phyloP scores from a whole-genome alignment of 345 rosid genomes.

The Eucalyptus fibrosa region DNA sequence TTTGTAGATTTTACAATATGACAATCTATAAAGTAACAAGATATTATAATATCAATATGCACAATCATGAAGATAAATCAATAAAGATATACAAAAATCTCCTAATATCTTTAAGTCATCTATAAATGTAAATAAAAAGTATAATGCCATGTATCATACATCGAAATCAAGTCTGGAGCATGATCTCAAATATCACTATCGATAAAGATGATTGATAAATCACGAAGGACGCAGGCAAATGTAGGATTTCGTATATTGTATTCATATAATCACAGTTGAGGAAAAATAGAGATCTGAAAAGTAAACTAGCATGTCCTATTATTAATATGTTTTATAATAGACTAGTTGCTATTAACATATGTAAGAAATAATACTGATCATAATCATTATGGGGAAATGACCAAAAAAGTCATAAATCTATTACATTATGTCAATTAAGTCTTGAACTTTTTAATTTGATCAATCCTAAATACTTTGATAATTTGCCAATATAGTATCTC shows the following conservation, averaged over 20 bases:
- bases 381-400: not conserved
- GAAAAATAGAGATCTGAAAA: too few relatives aligned
- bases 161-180: fast-evolving
- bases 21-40: not conserved
- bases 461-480: too few relatives aligned
- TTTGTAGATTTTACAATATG: not conserved
- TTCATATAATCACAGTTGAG: not conserved
- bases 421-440: too few relatives aligned
- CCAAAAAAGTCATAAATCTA: fast-evolving
- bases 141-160: not conserved
- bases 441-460: too few relatives aligned
- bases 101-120: not conserved
- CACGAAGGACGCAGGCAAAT: not conserved
- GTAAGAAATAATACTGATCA: not conserved
- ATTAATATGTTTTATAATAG: too few relatives aligned
- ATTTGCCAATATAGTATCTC: too few relatives aligned
- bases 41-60: too few relatives aligned
- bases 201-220: too few relatives aligned
- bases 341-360: not conserved
- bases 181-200: not conserved
- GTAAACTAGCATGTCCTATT: not conserved
- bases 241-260: not conserved
- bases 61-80: too few relatives aligned
- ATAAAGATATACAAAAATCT: not conserved
- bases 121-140: too few relatives aligned